A percentile compares a stretch with the other conserved stretches of the same genome.
phyloP scores from a whole-genome alignment of 176 grass and related monocot genomes.

The Ensete glaucum region DNA sequence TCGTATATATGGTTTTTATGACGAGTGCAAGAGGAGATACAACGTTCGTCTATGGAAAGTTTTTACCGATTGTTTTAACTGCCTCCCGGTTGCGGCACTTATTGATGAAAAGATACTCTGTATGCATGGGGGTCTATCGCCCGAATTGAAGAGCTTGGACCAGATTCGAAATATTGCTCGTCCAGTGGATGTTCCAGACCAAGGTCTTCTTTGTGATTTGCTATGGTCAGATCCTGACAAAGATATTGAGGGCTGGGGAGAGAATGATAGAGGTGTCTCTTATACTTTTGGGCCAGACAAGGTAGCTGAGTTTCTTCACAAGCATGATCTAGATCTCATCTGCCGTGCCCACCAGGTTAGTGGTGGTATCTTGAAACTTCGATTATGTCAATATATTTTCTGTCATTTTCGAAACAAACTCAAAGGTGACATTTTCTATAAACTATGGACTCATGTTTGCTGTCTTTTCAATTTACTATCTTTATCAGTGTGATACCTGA shows the following conservation, averaged over 20 bases:
- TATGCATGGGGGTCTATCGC: background rate
- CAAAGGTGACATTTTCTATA: too few species aligned
- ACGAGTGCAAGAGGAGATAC: conserved; percentile 4
- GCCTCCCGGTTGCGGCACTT: background rate
- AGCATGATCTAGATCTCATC: background rate
- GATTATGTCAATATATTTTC: too few species aligned
- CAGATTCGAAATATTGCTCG: background rate
- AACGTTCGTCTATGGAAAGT: background rate
- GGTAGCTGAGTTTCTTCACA: background rate
- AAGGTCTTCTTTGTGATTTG: conserved; percentile 3
- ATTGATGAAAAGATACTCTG: background rate
- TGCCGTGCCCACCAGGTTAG: background rate
- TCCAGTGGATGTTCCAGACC: background rate
- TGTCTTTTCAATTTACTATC: background rate
- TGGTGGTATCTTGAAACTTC: background rate
- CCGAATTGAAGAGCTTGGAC: background rate
- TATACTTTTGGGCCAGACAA: background rate
- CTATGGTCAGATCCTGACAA: background rate
- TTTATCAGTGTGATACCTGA: background rate
- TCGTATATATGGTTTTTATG: background rate
- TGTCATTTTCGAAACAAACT: too few species aligned
- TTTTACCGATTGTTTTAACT: conserved; percentile 3
- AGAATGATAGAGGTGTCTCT: conserved; percentile 3
- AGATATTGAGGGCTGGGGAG: conserved; percentile 2
- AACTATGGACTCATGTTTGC: too few species aligned